Base-by-base conservation (phyloP, 768 basidiomycete species). In the Dictyophora rubrovolvata region DNA sequence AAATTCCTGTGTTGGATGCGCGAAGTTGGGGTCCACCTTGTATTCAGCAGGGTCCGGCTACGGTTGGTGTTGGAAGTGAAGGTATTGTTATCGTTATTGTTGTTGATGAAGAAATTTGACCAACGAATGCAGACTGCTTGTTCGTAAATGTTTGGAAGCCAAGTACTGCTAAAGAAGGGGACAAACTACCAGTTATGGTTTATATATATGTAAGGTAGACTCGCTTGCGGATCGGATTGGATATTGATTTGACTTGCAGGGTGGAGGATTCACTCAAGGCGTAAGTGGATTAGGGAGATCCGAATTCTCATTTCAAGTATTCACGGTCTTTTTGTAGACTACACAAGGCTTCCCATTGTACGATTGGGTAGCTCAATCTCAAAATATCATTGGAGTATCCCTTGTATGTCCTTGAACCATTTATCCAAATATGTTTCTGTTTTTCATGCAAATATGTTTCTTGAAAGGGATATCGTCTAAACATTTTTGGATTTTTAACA, bases 401-500 rank as follows among this genome's bases (percentile, higher is more conserved):
- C 65, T 74, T 48, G 66, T 67, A 42, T 36, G 33, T 22, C 10
- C 9, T 21, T 48, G 6, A 6, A 48, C 48, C n/a, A 6, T 8
- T 33, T 28, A 33, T 35, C 7, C 18, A 35, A 33, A n/a, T 16
- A 5, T 48, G 17, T 21, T 47, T 2, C 35, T 28, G 16, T n/a
- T 18, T 53, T n/a, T 20, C 36, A 48, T 36, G n/a, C 36, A 33
- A 36, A 21, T 20, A 20, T 16, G 59, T 33, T 54, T 4, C 11
- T 23, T 12, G n/a, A n/a, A 14, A 67, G 48, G 66, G 66, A 2
- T 82, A 82, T 59, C 79, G 81, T 1, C 56, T 82, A 48, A 82
- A 81, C 63, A 77, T 78, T 0, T 82, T 81, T 61, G 81, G 81
- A 51, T 83, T 82, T 58, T 77, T 80, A 42, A 61, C 23, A 69